phyloP scores from a whole-genome alignment of 768 basidiomycete genomes.

The Pleurotus tuber-regium region DNA sequence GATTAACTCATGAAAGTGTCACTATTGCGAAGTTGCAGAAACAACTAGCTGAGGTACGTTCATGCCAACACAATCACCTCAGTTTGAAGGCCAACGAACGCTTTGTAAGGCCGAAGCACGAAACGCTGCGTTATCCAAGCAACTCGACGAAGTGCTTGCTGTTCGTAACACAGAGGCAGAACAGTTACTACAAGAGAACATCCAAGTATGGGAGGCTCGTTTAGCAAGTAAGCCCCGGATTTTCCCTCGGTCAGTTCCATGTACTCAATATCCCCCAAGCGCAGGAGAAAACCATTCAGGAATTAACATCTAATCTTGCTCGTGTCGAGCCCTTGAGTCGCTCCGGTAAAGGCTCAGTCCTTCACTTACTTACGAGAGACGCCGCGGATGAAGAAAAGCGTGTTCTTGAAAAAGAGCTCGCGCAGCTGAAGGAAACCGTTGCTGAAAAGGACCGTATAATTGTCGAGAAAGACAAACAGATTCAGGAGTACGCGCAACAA shows the following conservation, averaged over 20 bases:
- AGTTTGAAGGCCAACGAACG: too few relatives aligned
- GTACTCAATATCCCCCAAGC: slow-evolving; percentile 40
- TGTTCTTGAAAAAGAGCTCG: slow-evolving; percentile 45
- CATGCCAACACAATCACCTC: too few relatives aligned
- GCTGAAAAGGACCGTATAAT: slow-evolving; percentile 42
- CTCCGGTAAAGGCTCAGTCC: slow-evolving; percentile 45
- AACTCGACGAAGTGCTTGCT: slow-evolving; percentile 57
- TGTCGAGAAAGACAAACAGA: slow-evolving; percentile 41
- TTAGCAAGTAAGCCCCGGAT: slow-evolving; percentile 42
- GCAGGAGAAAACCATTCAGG: slow-evolving; percentile 51
- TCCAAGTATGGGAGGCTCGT: slow-evolving; percentile 48
- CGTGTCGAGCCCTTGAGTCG: slow-evolving; percentile 53
- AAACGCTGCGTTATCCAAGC: too few relatives aligned
- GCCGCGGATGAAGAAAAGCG: slow-evolving; percentile 69
- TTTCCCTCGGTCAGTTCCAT: too few relatives aligned
- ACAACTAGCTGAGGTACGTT: slow-evolving; percentile 8
- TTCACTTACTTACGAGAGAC: slow-evolving; percentile 72
- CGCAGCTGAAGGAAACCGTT: slow-evolving; percentile 37
- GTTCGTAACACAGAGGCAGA: slow-evolving; percentile 69
- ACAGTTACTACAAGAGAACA: slow-evolving; percentile 43
- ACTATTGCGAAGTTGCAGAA: slow-evolving; percentile 1
- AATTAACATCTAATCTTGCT: slow-evolving; percentile 53
- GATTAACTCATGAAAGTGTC: slow-evolving; percentile 6
- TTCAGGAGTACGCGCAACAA: slow-evolving; percentile 42
- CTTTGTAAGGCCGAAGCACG: too few relatives aligned